Percentiles rank a stretch among this genome's conserved stretches.
Evolutionary conservation across 805 yeast genomes (phyloP).

Genomic region (Saccharomycopsis babjevae): DNA sequence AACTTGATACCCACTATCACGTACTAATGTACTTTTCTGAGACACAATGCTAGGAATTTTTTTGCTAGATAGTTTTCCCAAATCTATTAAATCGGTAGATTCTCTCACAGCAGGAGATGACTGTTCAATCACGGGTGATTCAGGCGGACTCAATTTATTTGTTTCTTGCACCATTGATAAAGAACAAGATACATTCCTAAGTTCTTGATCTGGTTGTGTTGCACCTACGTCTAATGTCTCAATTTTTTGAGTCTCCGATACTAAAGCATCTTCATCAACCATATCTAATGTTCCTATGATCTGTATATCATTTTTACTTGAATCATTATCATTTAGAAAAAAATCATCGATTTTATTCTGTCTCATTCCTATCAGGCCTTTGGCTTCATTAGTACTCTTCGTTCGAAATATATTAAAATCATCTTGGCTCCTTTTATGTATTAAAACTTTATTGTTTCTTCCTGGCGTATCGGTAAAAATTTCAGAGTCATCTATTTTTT

Average conservation of each 20-base stretch:
- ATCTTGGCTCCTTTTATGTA: no score
- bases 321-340: neutral
- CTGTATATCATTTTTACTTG: conserved; percentile 8
- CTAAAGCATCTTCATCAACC: neutral
- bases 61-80: neutral
- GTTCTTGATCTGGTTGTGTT: conserved; percentile 2
- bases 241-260: conserved; percentile 2
- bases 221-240: conserved; percentile 9
- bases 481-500: neutral
- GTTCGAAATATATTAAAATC: neutral
- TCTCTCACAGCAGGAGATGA: conserved; percentile 23
- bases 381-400: neutral
- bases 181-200: neutral
- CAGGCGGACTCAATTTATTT: neutral
- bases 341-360: neutral
- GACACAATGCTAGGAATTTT: neutral
- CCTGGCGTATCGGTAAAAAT: neutral
- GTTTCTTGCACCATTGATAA: conserved; percentile 1
- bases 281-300: conserved; percentile 13
- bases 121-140: conserved; percentile 20
- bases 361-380: neutral
- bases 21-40: neutral
- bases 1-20: neutral
- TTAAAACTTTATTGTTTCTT: neutral
- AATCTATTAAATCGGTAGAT: conserved; percentile 15